Percentiles rank a stretch among this genome's conserved stretches.
Evolutionary conservation across 106 monocot species (phyloP).

Genomic region (Dendrobium huoshanense): DNA sequence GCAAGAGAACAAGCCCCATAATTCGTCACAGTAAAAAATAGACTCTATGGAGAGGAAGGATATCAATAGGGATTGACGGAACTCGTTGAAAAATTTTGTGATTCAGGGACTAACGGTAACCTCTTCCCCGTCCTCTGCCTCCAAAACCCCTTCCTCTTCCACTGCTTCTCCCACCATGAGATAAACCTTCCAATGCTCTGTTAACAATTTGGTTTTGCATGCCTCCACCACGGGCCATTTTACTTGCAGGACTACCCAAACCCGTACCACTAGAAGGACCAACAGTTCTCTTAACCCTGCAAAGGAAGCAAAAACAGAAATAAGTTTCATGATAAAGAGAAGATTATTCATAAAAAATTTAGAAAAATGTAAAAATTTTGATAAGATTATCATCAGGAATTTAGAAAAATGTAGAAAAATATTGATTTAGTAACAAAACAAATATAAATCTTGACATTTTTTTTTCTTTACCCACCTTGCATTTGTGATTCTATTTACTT

Average conservation of each 20-base stretch:
- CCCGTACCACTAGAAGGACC: conserved; percentile 27
- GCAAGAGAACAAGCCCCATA: neutral
- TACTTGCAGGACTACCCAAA: conserved; percentile 17
- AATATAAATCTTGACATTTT: too few species aligned
- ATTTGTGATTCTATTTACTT: too few species aligned
- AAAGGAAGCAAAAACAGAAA: neutral
- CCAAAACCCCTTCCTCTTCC: conserved; percentile 62
- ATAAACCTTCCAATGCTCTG: conserved; percentile 79
- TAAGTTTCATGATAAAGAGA: neutral
- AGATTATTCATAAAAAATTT: too few species aligned
- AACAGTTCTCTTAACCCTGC: conserved; percentile 53
- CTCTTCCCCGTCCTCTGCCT: conserved; percentile 64
- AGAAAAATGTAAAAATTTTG: too few species aligned
- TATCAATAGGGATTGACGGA: neutral
- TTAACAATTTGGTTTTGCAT: conserved; percentile 67
- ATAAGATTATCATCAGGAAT: too few species aligned
- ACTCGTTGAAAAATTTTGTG: neutral
- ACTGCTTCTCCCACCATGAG: conserved; percentile 53
- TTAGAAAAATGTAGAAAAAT: too few species aligned
- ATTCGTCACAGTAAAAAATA: neutral
- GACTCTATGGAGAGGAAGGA: neutral
- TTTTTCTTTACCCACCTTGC: too few species aligned
- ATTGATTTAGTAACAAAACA: too few species aligned
- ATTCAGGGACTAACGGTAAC: conserved; percentile 29
- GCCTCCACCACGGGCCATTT: conserved; percentile 47